phyloP scores from a whole-genome alignment of 2,329 filamentous ascomycete genomes.

The Aspergillus sp. region DNA sequence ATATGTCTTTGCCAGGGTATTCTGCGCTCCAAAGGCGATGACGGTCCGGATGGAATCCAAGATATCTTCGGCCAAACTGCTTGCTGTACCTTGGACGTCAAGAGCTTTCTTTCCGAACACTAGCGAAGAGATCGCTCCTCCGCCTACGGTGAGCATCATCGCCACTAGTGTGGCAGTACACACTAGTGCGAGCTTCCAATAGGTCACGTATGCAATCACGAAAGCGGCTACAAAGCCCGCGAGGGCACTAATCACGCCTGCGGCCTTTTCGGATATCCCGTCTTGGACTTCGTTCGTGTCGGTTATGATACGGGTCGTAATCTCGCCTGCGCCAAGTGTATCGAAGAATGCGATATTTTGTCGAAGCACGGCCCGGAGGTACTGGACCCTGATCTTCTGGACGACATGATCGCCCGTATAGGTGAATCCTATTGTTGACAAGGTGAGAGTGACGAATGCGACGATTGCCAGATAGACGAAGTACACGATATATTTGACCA shows the following conservation, averaged over 20 bases:
- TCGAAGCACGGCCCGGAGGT: conserved; percentile 74
- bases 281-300: conserved; percentile 90
- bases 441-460: conserved; percentile 71
- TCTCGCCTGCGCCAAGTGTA: conserved; percentile 83
- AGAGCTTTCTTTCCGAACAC: conserved; percentile 75
- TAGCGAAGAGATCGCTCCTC: conserved; percentile 68
- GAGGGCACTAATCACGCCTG: conserved; percentile 69
- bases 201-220: conserved; percentile 81
- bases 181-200: conserved; percentile 90
- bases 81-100: conserved; percentile 65
- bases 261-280: conserved; percentile 85
- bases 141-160: conserved; percentile 70
- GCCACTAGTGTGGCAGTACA: conserved; percentile 75
- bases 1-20: conserved; percentile 27
- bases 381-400: conserved; percentile 73
- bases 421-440: conserved; percentile 82
- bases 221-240: conserved; percentile 84
- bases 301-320: conserved; percentile 86
- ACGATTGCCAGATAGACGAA: conserved; percentile 79
- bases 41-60: conserved; percentile 52
- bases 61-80: conserved; percentile 51
- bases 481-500: conserved; percentile 68
- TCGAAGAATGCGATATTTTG: conserved; percentile 92
- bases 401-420: conserved; percentile 77
- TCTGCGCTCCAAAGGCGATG: conserved; percentile 45